phyloP scores from a whole-genome alignment of 768 basidiomycete species.

The Boletus reticulatus region DNA sequence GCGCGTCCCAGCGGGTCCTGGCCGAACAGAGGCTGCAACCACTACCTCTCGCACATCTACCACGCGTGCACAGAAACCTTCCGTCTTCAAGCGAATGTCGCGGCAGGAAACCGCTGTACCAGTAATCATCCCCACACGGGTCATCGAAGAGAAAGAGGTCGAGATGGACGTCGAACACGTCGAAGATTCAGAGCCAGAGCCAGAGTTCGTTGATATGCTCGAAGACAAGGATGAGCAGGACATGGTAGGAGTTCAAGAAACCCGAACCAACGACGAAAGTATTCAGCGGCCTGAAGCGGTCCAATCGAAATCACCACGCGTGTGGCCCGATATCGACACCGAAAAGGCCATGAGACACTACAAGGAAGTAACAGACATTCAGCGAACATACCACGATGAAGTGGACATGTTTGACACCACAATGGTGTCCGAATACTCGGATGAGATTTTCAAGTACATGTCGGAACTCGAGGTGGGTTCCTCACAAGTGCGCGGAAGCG shows the following conservation, averaged over 20 bases:
- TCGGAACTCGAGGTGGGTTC: constrained; percentile 77
- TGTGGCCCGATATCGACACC: constrained; percentile 77
- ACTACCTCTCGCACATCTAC: constrained; percentile 37
- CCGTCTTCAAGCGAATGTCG: constrained; percentile 41
- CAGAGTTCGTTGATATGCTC: constrained; percentile 38
- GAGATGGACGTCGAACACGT: constrained; percentile 62
- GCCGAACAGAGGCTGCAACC: constrained; percentile 44
- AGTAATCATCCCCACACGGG: constrained; percentile 37
- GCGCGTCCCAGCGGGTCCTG: constrained; percentile 67
- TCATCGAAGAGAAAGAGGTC: constrained; percentile 48
- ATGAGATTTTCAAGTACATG: constrained; percentile 99
- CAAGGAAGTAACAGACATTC: constrained; percentile 64
- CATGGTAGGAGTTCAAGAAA: constrained; percentile 53
- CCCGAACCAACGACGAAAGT: constrained; percentile 47
- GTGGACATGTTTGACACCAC: constrained; percentile 71
- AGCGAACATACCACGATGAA: constrained; percentile 64
- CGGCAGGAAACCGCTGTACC: constrained; percentile 42
- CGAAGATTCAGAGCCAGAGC: constrained; percentile 36
- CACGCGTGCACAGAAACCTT: constrained; percentile 27
- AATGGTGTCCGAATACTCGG: constrained; percentile 99
- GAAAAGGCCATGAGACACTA: constrained; percentile 56
- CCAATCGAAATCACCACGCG: constrained; percentile 44
- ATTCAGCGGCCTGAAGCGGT: constrained; percentile 35
- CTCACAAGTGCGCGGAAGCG: background rate
- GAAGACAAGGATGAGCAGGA: constrained; percentile 58